Percentiles rank a stretch among this genome's conserved stretches.
Conservation (phyloP, 495 filamentous ascomycete species). For the Aspergillus baeticus region DNA sequence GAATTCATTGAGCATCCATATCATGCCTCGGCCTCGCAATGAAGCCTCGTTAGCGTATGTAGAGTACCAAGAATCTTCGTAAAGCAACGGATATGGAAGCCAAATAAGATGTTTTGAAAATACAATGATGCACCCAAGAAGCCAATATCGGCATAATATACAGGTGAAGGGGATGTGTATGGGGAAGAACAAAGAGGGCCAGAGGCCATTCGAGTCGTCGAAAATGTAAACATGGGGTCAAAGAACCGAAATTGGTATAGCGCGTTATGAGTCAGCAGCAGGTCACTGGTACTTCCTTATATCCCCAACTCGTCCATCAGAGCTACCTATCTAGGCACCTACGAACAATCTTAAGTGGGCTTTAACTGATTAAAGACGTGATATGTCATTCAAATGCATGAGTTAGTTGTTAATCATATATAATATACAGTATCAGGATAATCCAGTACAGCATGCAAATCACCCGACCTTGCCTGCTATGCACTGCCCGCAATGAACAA, state of each 20-base stretch:
- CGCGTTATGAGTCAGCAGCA: constrained; percentile 13
- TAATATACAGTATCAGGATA: constrained; percentile 20
- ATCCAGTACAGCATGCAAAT: constrained; percentile 24
- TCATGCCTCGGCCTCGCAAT: constrained; percentile 8
- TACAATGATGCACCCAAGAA: constrained; percentile 14
- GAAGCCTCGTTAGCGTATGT: background rate
- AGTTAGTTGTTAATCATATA: constrained; percentile 31
- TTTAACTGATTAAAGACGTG: constrained; percentile 2
- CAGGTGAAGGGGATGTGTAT: background rate
- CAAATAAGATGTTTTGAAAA: constrained; percentile 9
- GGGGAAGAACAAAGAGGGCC: background rate
- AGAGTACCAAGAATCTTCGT: background rate
- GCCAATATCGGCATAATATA: constrained; percentile 17
- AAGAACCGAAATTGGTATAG: constrained; percentile 25
- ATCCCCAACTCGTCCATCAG: too few relatives aligned
- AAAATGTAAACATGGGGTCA: constrained; percentile 31
- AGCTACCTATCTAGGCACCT: too few relatives aligned
- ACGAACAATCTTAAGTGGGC: too few relatives aligned
- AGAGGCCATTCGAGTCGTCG: background rate
- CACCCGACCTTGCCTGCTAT: constrained; percentile 34
- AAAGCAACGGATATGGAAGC: background rate
- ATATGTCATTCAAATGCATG: constrained; percentile 26
- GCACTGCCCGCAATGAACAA: constrained; percentile 28
- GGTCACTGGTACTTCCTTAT: too few relatives aligned
- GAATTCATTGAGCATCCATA: constrained; percentile 17